A percentile compares a stretch with the other conserved stretches of the same genome.
Conservation (phyloP, 176 grass and related monocot genomes). For the Leersia perrieri region DNA sequence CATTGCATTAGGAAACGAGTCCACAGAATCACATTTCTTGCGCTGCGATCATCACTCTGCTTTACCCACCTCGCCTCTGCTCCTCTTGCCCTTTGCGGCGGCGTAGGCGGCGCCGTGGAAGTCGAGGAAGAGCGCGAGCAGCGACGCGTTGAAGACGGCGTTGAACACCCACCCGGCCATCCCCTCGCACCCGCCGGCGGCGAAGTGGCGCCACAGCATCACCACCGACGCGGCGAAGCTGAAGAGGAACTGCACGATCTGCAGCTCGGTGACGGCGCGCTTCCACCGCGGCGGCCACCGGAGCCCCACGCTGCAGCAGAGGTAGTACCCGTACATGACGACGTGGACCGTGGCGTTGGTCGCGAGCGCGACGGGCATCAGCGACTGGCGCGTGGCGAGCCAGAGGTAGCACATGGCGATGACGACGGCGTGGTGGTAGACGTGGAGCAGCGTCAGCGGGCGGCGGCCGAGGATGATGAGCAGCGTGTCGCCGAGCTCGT, state of each 20-base stretch:
- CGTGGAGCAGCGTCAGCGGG: slow-evolving; percentile 87
- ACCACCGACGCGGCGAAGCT: slow-evolving; percentile 69
- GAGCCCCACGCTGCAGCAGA: slow-evolving; percentile 65
- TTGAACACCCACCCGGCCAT: slow-evolving; percentile 85
- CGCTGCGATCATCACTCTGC: background rate
- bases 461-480: slow-evolving; percentile 75
- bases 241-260: slow-evolving; percentile 89
- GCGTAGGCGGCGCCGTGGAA: slow-evolving; percentile 70
- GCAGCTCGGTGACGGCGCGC: slow-evolving; percentile 81
- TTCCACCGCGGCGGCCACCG: slow-evolving; percentile 74
- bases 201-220: slow-evolving; percentile 77
- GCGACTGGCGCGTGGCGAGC: slow-evolving; percentile 73
- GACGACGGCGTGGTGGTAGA: slow-evolving; percentile 94
- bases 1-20: background rate
- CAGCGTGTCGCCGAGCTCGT: slow-evolving; percentile 86
- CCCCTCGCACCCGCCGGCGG: slow-evolving; percentile 65
- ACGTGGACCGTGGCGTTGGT: slow-evolving; percentile 88
- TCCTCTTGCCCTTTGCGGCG: slow-evolving; percentile 45
- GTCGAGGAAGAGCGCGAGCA: slow-evolving; percentile 78
- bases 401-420: slow-evolving; percentile 92
- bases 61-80: background rate
- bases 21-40: background rate
- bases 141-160: slow-evolving; percentile 83
- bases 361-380: slow-evolving; percentile 73
- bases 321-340: slow-evolving; percentile 89